Evolutionary conservation across 2,329 filamentous ascomycete genomes (phyloP), one percentile per base, ranked within the genome.

Genomic region (Calonectria pteridis): DNA sequence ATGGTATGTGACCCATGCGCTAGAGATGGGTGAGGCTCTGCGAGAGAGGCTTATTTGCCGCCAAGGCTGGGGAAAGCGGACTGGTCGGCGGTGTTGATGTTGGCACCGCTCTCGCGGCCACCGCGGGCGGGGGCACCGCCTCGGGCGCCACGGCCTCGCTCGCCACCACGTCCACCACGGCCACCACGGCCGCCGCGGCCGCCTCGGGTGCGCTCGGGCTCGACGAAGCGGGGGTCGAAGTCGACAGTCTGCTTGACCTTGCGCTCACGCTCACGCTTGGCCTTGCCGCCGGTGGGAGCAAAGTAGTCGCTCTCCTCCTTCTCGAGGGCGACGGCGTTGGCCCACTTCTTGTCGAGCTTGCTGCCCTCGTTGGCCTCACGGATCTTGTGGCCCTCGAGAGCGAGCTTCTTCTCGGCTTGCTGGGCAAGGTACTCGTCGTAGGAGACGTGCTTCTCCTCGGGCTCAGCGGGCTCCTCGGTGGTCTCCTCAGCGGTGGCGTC

Each of bases 351-450:
- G 90, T 95, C 93, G 82, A 88, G 84, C 89, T 95, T 95, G 89
- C 89, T 91, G 83, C 96, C 96, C 89, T 98, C 96, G 90, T 98
- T 98, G 86, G 96, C 89, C 89, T 95, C 93, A 88, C 97, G 96
- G 83, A 95, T 90, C 82, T 94, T 91, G 82, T 93, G 90, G 68
- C 78, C 80, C 80, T 91, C 91, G 77, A 96, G 91, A 78, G 91
- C 91, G 78, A 91, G 87, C 89, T 95, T 96, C 91, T 96, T 96
- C 88, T 91, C 90, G 73, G 89, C 89, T 81, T 85, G 87, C 86
- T 92, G 89, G 84, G 93, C 94, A 68, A 97, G 91, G 89, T 98
- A 99, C 79, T 97, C 94, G 83, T 91, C 88, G 88, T 96, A 98
- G 69, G 95, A 97, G 89, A 98, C 93, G 88, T 90, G 92, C 91